Evolutionary conservation across 768 basidiomycete species (phyloP).

Genomic region (Lactifluus hygrophoroides): DNA sequence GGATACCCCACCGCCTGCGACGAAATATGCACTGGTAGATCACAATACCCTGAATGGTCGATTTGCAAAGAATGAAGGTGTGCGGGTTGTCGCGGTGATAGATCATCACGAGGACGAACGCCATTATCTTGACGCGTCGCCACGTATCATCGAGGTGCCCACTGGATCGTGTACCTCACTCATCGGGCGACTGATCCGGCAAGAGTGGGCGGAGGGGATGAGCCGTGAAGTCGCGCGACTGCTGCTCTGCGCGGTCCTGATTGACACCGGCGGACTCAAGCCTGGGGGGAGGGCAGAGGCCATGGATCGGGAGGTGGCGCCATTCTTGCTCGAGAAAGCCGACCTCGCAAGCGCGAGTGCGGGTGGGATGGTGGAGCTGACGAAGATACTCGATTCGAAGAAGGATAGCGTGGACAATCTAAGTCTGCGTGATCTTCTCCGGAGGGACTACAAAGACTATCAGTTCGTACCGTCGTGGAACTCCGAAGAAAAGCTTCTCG

Average conservation of each 20-base stretch:
- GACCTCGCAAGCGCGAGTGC: slow-evolving; percentile 29
- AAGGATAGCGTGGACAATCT: slow-evolving; percentile 67
- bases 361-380: slow-evolving; percentile 33
- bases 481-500: slow-evolving; percentile 36
- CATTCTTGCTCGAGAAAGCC: slow-evolving; percentile 54
- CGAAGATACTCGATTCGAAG: slow-evolving; percentile 38
- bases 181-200: slow-evolving; percentile 35
- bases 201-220: slow-evolving; percentile 19
- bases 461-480: slow-evolving; percentile 39
- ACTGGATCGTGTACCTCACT: slow-evolving; percentile 74
- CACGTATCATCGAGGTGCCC: slow-evolving; percentile 53
- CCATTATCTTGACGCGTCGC: slow-evolving; percentile 50
- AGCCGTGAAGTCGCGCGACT: slow-evolving; percentile 20
- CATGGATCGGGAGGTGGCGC: slow-evolving; percentile 55
- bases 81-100: slow-evolving; percentile 59
- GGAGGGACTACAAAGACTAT: slow-evolving; percentile 96
- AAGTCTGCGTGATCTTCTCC: slow-evolving; percentile 64
- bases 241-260: slow-evolving; percentile 58
- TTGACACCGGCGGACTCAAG: slow-evolving; percentile 81
- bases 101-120: slow-evolving; percentile 93
- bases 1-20: slow-evolving; percentile 22
- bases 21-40: slow-evolving; percentile 76
- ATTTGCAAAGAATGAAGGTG: slow-evolving; percentile 27
- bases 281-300: slow-evolving; percentile 66
- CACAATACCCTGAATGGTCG: slow-evolving; percentile 62